phyloP scores from a whole-genome alignment of 345 rosid species.

The Geranium rotundifolium region DNA sequence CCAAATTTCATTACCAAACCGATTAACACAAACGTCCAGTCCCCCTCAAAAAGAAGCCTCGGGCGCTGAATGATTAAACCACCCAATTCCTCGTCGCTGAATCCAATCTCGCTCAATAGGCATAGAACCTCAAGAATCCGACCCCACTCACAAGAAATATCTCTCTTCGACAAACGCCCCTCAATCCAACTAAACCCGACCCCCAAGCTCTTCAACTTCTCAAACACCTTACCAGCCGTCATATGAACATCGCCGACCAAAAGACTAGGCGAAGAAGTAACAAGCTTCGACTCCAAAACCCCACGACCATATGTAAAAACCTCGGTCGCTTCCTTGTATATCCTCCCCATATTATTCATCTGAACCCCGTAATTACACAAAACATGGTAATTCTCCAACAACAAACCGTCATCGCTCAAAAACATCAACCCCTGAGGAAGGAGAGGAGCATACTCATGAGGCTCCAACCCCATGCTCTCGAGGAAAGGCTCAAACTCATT shows the following conservation, averaged over 20 bases:
- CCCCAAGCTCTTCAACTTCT: conserved; percentile 33
- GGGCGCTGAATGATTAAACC: conserved; percentile 44
- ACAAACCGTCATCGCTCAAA: too few relatives aligned
- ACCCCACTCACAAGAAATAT: conserved; percentile 49
- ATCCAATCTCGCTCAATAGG: conserved; percentile 27
- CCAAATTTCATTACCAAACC: conserved; percentile 56
- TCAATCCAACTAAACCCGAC: conserved; percentile 41
- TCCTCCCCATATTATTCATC: too few relatives aligned
- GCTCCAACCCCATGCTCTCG: too few relatives aligned
- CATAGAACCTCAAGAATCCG: conserved; percentile 32
- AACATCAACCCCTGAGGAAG: too few relatives aligned
- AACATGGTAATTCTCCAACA: too few relatives aligned
- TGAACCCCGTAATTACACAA: too few relatives aligned
- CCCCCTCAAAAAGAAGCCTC: conserved; percentile 41
- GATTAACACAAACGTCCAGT: conserved; percentile 24
- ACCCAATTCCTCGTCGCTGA: conserved; percentile 26
- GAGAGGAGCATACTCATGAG: too few relatives aligned
- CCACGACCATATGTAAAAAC: too few relatives aligned
- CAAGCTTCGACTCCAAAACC: too few relatives aligned
- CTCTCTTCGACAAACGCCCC: conserved; percentile 24
- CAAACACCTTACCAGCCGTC: conserved; percentile 35
- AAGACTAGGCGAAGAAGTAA: conserved; percentile 38
- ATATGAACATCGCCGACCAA: conserved; percentile 37
- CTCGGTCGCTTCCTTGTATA: too few relatives aligned
- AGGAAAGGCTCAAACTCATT: too few relatives aligned